Base-by-base conservation (phyloP, 2,329 filamentous ascomycete species). In the Paecilomyces formosus region DNA sequence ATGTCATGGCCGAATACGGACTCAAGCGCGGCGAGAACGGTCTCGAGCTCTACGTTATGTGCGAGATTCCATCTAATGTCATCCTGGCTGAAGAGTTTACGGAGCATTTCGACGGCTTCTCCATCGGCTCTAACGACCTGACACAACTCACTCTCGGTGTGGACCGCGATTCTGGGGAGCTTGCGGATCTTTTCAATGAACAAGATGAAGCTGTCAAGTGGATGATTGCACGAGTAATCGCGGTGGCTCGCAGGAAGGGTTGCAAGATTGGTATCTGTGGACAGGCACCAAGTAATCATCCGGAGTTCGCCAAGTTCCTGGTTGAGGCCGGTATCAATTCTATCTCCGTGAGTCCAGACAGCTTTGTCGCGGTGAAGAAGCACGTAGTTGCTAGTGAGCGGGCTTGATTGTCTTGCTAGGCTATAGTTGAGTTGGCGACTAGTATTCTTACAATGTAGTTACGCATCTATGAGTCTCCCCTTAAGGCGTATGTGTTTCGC, bases 41-140 rank as follows among this genome's bases (percentile, higher is more conserved):
- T 5, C 65, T 76, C 4, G 57, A 74, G 57, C 70, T 76, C 49
- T 76, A 76, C 56, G 70, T 75, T 51, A 77, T 77, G 73, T 76
- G 74, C 58, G 73, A 76, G 62, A 77, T 77, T 24, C 74, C 73
- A 0, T 73, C 72, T 12, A 76, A 76, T 39, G 72, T 76, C 15
- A 75, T 77, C 49, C 62, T 76, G 8, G 74, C 73, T 0, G 65
- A 60, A 1, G 55, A 67, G 28, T 77, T 77, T 58, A 64, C 69
- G 1, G 58, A 71, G n/a, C 60, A 71, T 55, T 76, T 76, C 61
- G 74, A 77, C 49, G 73, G 73, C 1, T 76, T 77, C 61, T 76
- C 73, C 12, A 76, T 77, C 54, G 74, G 75, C 2, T 76, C 74
- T 22, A 76, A 76, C 49, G 74, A 76, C 59, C 61, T 76, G 57